Base-by-base conservation (phyloP, 352 stramenopile species). In the Pythium sp. region DNA sequence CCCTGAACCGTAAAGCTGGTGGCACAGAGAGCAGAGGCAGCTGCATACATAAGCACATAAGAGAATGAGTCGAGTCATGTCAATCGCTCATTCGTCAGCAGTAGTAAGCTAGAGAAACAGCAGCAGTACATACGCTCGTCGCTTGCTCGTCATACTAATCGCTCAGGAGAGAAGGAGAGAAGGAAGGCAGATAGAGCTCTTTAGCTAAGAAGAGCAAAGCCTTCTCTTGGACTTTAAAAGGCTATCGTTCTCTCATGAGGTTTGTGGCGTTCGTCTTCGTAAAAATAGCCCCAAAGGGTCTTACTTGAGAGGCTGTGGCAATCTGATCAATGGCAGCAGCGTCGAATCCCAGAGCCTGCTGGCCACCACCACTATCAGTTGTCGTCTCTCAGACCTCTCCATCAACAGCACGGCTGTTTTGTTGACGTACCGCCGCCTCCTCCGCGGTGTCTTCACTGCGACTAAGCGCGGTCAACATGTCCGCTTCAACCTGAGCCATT, bases 21-120 rank as follows among this genome's bases (percentile, higher is more conserved):
- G 77, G 55, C 81, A 89, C 18, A 89, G 61, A 20, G 79, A 71
- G 60, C 81, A 89, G 22, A 73, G 69, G 3, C 79, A 76, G 20
- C 78, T 84, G 32, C 8, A 26, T 84, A 24, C 4, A 26, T 15
- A 22, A 22, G 24, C 5, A 51, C 26, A 36, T 18, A 51, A 8
- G 9, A 12, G 3, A 18, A 14, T 8, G n/a, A 22, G 15, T 30
- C 11, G n/a, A 22, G 15, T 30, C 11, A 9, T 1, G 57, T 30
- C 11, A 9, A 7, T 20, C 38, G 14, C 36, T 1, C 56, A 14
- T 36, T 24, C n/a, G 14, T 43, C 47, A 55, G 24, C 20, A 36
- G 20, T 62, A 58, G 7, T 11, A 58, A 7, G 14, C 14, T n/a
- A 15, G 12, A 18, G 24, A 36, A 22, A 22, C 26, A 58, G 7